Evolutionary conservation across 305 asterid species (phyloP).

Genomic region (Fraxinus ornus): DNA sequence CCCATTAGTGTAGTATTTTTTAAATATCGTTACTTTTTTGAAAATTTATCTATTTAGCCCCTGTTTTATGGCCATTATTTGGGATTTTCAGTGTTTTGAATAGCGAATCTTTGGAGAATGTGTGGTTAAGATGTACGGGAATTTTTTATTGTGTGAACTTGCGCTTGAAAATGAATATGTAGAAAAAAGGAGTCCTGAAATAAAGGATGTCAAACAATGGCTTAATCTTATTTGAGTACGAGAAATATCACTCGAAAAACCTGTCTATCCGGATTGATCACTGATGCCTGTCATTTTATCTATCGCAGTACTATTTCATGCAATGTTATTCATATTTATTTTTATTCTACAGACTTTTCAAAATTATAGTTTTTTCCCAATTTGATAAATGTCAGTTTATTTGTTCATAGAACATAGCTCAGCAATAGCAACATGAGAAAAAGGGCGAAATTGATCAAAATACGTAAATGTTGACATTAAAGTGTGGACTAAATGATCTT

Average conservation of each 20-base stretch:
- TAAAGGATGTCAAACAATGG: too few relatives aligned
- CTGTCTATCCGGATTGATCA: not conserved
- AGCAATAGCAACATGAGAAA: not conserved
- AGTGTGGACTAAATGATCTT: not conserved
- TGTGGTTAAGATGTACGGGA: too few relatives aligned
- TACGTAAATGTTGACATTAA: not conserved
- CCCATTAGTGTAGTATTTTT: not conserved
- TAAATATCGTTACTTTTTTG: not conserved
- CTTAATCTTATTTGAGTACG: too few relatives aligned
- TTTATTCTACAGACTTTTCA: not conserved
- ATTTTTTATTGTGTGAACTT: too few relatives aligned
- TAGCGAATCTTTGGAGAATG: too few relatives aligned
- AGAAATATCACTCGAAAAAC: not conserved
- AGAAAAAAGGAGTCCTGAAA: too few relatives aligned
- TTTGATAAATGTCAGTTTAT: not conserved
- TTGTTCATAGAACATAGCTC: not conserved
- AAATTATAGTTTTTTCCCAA: not conserved
- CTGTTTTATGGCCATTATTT: too few relatives aligned
- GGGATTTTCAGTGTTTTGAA: too few relatives aligned
- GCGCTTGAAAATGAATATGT: too few relatives aligned
- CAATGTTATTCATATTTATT: not conserved
- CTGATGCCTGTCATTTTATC: not conserved
- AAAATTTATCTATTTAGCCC: not conserved
- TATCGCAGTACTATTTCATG: not conserved
- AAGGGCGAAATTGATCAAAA: not conserved